Evolutionary conservation across 2,329 filamentous ascomycete species (phyloP), one percentile per base, ranked within the genome.

Genomic region (Tolypocladium nubicola): DNA sequence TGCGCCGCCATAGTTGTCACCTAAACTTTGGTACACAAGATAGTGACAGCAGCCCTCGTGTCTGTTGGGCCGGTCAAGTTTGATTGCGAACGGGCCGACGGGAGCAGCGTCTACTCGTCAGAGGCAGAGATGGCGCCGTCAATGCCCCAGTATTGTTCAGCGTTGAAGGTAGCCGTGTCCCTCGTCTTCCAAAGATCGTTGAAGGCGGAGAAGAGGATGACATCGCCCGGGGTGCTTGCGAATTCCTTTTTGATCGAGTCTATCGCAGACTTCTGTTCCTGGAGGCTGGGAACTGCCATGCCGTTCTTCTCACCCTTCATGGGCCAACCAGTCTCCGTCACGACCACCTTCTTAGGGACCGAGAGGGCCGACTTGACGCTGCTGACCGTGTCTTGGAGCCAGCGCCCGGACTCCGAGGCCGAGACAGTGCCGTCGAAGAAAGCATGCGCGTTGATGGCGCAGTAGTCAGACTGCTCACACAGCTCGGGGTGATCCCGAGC

Each of bases 311-410:
- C 63, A 21, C 90, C 90, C 62, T 82, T 71, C 68, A 82, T 84
- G 47, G 90, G 90, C 90, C 90, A 96, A 54, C 91, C 91, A 3
- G 87, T 86, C 76, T 96, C 91, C 1, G 89, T 90, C 63, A 95
- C 84, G 41, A 93, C 76, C 38, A 88, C 79, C 52, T 79, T 77
- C 71, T 90, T 87, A 62, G 63, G 68, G 58, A 75, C 65, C 4
- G 73, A 65, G 14, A 82, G 66, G 60, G 72, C 73, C 50, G 68
- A 67, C 59, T 71, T 70, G 43, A 83, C 70, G 33, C 68, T 69
- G 13, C 66, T 60, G 35, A 83, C 79, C 61, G 86, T 83, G 33
- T 76, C 74, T 43, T 76, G 70, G 43, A 91, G 81, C 70, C 90
- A 96, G 0, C 69, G 63, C 4, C 90, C 90, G 2, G 90, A 84